A percentile compares a stretch with the other conserved stretches of the same genome.
phyloP scores from a whole-genome alignment of 768 basidiomycete genomes.

The Leucosporidium scottii region DNA sequence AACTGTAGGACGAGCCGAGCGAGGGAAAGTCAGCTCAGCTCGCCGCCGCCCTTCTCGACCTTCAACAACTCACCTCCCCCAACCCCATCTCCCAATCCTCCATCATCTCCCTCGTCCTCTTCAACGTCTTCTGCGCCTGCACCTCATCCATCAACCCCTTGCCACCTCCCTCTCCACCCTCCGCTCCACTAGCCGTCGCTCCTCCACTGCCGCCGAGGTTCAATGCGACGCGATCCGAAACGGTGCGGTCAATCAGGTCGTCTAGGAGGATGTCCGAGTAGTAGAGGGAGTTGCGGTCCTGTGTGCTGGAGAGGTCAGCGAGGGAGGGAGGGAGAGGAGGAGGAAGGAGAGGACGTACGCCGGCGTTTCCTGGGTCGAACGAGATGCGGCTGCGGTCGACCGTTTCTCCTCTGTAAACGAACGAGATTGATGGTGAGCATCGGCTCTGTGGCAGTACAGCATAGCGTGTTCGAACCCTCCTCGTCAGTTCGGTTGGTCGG shows the following conservation, averaged over 20 bases:
- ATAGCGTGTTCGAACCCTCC: too few relatives aligned
- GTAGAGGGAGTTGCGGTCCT: conserved; percentile 19
- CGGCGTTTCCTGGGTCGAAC: conserved; percentile 50
- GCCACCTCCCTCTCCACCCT: background rate
- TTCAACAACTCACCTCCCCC: conserved; percentile 38
- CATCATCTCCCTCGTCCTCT: conserved; percentile 18
- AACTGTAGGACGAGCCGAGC: too few relatives aligned
- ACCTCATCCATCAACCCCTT: background rate
- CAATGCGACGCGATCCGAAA: conserved; percentile 64
- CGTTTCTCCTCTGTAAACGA: background rate
- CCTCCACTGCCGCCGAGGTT: background rate
- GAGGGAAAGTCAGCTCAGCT: too few relatives aligned
- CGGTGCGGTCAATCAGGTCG: conserved; percentile 67
- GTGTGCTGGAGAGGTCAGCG: conserved; percentile 33
- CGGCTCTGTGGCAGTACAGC: too few relatives aligned
- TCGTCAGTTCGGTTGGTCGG: too few relatives aligned
- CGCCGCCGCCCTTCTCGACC: too few relatives aligned
- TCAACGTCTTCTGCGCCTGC: background rate
- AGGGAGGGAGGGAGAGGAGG: background rate
- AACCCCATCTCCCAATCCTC: conserved; percentile 27
- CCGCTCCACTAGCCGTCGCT: background rate
- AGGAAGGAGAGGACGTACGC: conserved; percentile 16
- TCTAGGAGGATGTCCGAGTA: conserved; percentile 69
- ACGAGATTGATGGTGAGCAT: too few relatives aligned
- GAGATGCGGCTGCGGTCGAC: conserved; percentile 43